Evolutionary conservation across 2,329 filamentous ascomycete species (phyloP).

Genomic region (Xylogone sp.): DNA sequence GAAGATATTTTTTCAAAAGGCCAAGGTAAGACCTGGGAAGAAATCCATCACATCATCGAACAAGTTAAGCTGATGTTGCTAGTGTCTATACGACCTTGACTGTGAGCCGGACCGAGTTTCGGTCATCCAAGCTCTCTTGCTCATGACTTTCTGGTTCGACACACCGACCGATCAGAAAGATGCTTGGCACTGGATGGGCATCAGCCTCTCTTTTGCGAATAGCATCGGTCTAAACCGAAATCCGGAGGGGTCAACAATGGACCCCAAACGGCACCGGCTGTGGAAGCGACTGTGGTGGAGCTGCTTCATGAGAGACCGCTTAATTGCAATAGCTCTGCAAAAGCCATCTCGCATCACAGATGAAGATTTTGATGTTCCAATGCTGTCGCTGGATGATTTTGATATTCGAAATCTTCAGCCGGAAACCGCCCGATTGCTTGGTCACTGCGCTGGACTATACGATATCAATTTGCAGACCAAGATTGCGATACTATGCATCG

Average conservation of each 20-base stretch:
- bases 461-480: too few relatives aligned
- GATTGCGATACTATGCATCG: too few relatives aligned
- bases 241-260: constrained; percentile 67
- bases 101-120: constrained; percentile 84
- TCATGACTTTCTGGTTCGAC: constrained; percentile 96
- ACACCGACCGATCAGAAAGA: constrained; percentile 93
- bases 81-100: constrained; percentile 85
- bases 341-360: not conserved
- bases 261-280: constrained; percentile 65
- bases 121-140: constrained; percentile 76
- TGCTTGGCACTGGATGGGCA: constrained; percentile 96
- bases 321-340: constrained; percentile 61
- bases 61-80: too few relatives aligned
- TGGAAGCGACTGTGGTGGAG: constrained; percentile 98
- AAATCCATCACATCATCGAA: too few relatives aligned
- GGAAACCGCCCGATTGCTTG: too few relatives aligned
- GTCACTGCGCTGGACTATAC: too few relatives aligned
- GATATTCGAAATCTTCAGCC: not conserved
- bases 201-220: constrained; percentile 83
- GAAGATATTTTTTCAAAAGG: constrained; percentile 80
- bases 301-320: constrained; percentile 85
- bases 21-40: too few relatives aligned
- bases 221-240: constrained; percentile 89
- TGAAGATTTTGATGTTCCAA: constrained; percentile 1
- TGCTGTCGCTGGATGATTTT: constrained; percentile 11